phyloP scores from a whole-genome alignment of 2,329 filamentous ascomycete species.

The Parascedosporium putredinis region DNA sequence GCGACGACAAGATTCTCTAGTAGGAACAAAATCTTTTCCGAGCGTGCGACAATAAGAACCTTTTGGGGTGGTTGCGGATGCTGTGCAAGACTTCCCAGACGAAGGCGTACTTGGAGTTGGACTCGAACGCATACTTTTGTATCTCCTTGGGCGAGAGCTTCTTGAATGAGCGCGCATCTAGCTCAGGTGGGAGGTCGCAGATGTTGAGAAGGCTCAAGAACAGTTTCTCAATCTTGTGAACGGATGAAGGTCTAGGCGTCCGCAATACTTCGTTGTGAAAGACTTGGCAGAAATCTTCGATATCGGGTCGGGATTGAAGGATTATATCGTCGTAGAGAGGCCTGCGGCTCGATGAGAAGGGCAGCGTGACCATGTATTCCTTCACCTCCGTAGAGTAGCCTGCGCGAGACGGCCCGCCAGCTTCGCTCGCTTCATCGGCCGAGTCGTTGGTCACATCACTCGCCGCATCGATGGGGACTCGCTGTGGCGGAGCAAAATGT shows the following conservation, averaged over 20 bases:
- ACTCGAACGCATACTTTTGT: slow-evolving; percentile 42
- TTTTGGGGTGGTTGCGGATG: slow-evolving; percentile 31
- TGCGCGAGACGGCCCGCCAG: slow-evolving; percentile 14
- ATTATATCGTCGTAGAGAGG: slow-evolving; percentile 42
- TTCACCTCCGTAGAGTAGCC: slow-evolving; percentile 19
- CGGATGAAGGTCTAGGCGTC: slow-evolving; percentile 27
- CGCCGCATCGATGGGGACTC: not conserved
- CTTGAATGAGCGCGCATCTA: slow-evolving; percentile 31
- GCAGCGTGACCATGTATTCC: slow-evolving; percentile 45
- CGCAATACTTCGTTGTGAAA: slow-evolving; percentile 29
- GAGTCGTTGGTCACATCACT: not conserved
- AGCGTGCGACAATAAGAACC: slow-evolving; percentile 43
- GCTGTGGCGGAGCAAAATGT: not conserved
- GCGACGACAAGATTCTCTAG: slow-evolving; percentile 37
- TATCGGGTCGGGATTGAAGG: slow-evolving; percentile 28
- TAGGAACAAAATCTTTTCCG: slow-evolving; percentile 38
- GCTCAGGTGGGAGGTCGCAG: slow-evolving; percentile 46
- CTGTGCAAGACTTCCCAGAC: slow-evolving; percentile 41
- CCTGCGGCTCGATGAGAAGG: slow-evolving; percentile 42
- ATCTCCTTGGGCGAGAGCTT: slow-evolving; percentile 28
- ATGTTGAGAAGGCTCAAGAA: slow-evolving; percentile 41
- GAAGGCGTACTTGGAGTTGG: slow-evolving; percentile 52
- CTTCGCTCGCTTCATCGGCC: slow-evolving; percentile 12
- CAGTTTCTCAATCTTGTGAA: slow-evolving; percentile 38
- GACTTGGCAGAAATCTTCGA: slow-evolving; percentile 32